Base-by-base conservation (phyloP, 352 stramenopile species). In the Phytophthora uliginosa region DNA sequence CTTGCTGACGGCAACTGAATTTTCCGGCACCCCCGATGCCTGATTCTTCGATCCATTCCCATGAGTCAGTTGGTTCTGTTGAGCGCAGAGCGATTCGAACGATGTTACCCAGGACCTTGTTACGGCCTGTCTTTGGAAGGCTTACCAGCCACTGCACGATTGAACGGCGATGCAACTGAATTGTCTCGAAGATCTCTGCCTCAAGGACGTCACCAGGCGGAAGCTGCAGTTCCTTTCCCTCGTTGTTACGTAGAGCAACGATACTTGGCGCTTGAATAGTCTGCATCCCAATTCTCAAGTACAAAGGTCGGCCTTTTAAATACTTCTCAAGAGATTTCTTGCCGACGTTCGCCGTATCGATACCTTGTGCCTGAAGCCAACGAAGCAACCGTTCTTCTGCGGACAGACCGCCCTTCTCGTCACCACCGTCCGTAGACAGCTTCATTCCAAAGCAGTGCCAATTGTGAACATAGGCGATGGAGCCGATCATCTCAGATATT, bases 391-490 rank as follows among this genome's bases (percentile, higher is more conserved):
- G 79, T 22, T 97, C 85, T 76, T 97, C 86, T 7, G 85, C 89
- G 10, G 81, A 84, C 20, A 97, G 48, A 1, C 70, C 77, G n/a
- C 72, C 69, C 42, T 81, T 85, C 47, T 90, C 81, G 38, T 77
- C 59, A 28, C 58, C 57, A 56, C 67, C 73, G 50, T 89, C 85
- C 1, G 76, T 68, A 6, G 88, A 93, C 4, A 97, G 71, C 33
- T 92, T 92, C 86, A 97, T 94, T 0, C 92, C 92, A 64, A 98
- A 98, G 66, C 92, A 95, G 71, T 98, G 92, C 92, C 92, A 98
- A 67, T 97, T 98, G 24, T 91, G 88, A 28, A 98, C 87, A 40
- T 95, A 97, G 8, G 88, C 89, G 48, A 98, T 83, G 15, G 89
- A 95, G 5, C 90, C 90, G 50, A 97, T 82, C 73, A 97, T 85